phyloP scores from a whole-genome alignment of 2,329 filamentous ascomycete genomes.

The Sordariomycetes sp. region DNA sequence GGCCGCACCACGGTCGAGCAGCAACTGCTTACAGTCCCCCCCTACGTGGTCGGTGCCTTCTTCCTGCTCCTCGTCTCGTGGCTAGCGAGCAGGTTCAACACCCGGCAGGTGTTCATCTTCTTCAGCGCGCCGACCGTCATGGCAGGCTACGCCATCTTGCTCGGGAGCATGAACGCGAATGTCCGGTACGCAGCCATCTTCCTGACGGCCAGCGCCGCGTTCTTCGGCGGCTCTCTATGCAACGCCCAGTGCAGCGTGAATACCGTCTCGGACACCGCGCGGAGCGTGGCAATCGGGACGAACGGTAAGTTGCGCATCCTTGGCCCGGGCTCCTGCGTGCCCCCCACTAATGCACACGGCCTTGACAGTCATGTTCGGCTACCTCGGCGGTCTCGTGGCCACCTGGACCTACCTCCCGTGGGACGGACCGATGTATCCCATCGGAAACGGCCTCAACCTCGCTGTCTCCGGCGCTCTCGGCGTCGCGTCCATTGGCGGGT shows the following conservation, averaged over 20 bases:
- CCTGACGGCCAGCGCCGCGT: slow-evolving; percentile 36
- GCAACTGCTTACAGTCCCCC: slow-evolving; percentile 15
- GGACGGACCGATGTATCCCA: slow-evolving; percentile 7
- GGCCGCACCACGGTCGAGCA: slow-evolving; percentile 13
- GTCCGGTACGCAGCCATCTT: slow-evolving; percentile 35
- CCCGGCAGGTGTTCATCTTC: slow-evolving; percentile 11
- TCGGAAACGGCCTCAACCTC: slow-evolving; percentile 9
- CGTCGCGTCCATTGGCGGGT: slow-evolving; percentile 1
- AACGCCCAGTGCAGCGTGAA: slow-evolving; percentile 52
- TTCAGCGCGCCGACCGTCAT: slow-evolving; percentile 15
- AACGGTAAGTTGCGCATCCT: slow-evolving; percentile 16
- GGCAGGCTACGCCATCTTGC: slow-evolving; percentile 28
- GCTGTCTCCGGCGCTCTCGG: slow-evolving; percentile 3
- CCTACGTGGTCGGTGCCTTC: slow-evolving; percentile 12
- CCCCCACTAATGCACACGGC: background rate
- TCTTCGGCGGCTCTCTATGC: slow-evolving; percentile 45
- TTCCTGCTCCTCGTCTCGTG: slow-evolving; percentile 9
- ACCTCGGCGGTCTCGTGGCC: slow-evolving; percentile 8
- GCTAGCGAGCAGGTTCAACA: slow-evolving; percentile 8
- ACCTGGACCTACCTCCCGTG: slow-evolving; percentile 9
- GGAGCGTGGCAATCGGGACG: slow-evolving; percentile 44
- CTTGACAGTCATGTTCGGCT: slow-evolving; percentile 6
- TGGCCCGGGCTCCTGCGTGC: background rate
- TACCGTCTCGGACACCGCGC: slow-evolving; percentile 50
- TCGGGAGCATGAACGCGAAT: slow-evolving; percentile 18